These are phyloP conservation scores for Paradendryphiella salina DNA, from an alignment of 2,329 filamentous ascomycete species.

Conservation along the genomic window DNA sequence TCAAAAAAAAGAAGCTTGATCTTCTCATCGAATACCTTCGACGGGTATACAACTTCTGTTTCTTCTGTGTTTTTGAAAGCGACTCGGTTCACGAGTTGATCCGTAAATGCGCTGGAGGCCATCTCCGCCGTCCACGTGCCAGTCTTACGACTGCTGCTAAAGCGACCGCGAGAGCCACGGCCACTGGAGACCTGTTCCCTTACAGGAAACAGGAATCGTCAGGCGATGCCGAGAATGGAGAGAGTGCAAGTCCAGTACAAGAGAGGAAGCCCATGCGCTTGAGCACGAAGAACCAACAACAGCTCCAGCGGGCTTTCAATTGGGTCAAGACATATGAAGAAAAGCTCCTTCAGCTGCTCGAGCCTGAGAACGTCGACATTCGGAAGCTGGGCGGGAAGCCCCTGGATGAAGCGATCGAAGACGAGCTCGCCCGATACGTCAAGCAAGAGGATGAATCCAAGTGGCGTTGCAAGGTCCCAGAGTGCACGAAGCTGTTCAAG, in stretches of 20 bases:
- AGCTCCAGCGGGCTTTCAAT: slow-evolving; percentile 92
- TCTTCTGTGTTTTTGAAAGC: slow-evolving; percentile 98
- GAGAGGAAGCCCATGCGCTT: slow-evolving; percentile 70
- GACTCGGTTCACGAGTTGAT: slow-evolving; percentile 96
- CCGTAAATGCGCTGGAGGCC: slow-evolving; percentile 95
- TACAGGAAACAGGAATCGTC: slow-evolving; percentile 72
- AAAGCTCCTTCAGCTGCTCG: slow-evolving; percentile 88
- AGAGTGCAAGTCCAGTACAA: slow-evolving; percentile 65
- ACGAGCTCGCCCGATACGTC: slow-evolving; percentile 83
- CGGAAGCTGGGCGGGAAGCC: slow-evolving; percentile 89
- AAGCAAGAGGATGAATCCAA: slow-evolving; percentile 98
- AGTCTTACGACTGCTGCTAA: slow-evolving; percentile 83
- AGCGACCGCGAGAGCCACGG: slow-evolving; percentile 82
- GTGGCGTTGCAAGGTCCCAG: slow-evolving; percentile 93
- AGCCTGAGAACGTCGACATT: slow-evolving; percentile 84
- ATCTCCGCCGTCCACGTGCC: slow-evolving; percentile 85
- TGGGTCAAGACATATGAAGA: slow-evolving; percentile 99
- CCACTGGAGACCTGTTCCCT: slow-evolving; percentile 79
- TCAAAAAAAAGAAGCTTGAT: slow-evolving; percentile 96
- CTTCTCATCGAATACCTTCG: slow-evolving; percentile 94
- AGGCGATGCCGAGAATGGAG: slow-evolving; percentile 66
- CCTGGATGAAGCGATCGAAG: slow-evolving; percentile 80
- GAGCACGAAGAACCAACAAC: slow-evolving; percentile 79
- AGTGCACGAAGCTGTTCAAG: slow-evolving; percentile 96
- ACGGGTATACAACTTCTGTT: slow-evolving; percentile 97